phyloP scores from a whole-genome alignment of 2,329 filamentous ascomycete genomes.

The Clonostachys chloroleuca region DNA sequence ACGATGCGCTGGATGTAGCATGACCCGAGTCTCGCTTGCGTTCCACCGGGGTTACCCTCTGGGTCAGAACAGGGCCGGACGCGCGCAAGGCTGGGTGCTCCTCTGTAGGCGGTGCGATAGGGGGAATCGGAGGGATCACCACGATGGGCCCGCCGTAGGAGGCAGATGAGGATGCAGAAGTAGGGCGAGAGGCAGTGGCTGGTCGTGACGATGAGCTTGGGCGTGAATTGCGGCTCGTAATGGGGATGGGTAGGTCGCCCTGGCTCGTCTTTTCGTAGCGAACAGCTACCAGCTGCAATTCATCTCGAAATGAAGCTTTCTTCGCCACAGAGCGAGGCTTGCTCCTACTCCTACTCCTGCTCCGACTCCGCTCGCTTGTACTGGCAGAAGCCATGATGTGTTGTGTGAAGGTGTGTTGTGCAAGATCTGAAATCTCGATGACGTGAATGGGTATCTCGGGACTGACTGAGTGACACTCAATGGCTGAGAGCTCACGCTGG shows the following conservation, averaged over 20 bases:
- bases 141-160: conserved; percentile 16
- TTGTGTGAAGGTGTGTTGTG: neutral
- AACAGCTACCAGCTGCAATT: conserved; percentile 45
- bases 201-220: conserved; percentile 10
- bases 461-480: too few relatives aligned
- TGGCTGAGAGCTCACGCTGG: too few relatives aligned
- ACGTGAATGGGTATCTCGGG: too few relatives aligned
- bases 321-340: conserved; percentile 28
- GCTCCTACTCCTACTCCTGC: conserved; percentile 14
- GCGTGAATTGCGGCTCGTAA: conserved; percentile 34
- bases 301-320: conserved; percentile 35
- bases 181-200: conserved; percentile 4
- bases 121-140: conserved; percentile 17
- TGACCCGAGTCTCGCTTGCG: conserved; percentile 53
- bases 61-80: conserved; percentile 2
- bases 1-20: conserved; percentile 35
- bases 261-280: conserved; percentile 55
- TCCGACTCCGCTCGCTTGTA: conserved; percentile 30
- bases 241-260: conserved; percentile 40
- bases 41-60: conserved; percentile 14
- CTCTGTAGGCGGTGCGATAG: conserved; percentile 39
- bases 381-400: neutral
- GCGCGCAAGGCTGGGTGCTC: conserved; percentile 47
- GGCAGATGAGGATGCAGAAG: conserved; percentile 1
- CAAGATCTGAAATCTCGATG: too few relatives aligned